Conservation (phyloP, 768 basidiomycete genomes). For the Pleurotus salmoneostramineus region DNA sequence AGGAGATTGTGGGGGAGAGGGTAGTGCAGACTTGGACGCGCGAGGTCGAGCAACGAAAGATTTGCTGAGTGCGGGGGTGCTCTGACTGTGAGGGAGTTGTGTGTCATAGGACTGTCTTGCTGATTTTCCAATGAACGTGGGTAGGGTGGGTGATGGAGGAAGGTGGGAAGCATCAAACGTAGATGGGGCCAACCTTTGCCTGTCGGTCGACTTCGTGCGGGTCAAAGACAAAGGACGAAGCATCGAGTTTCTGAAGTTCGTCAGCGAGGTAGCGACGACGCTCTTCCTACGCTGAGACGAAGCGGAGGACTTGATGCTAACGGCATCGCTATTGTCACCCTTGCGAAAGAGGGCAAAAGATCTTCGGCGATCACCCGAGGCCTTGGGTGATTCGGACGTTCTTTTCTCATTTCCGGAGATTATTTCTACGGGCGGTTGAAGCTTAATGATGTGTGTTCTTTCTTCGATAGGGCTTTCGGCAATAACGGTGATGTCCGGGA, state of each 20-base stretch:
- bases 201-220: conserved; percentile 16
- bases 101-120: not conserved
- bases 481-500: conserved; percentile 16
- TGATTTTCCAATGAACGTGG: conserved; percentile 11
- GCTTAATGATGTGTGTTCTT: not conserved
- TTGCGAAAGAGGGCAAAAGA: not conserved
- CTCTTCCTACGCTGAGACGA: conserved; percentile 1
- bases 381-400: not conserved
- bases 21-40: conserved; percentile 1
- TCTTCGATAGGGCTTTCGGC: conserved; percentile 13
- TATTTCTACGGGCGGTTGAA: not conserved
- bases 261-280: conserved; percentile 31
- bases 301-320: not conserved
- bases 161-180: conserved; percentile 28
- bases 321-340: conserved; percentile 1
- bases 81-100: not conserved
- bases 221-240: conserved; percentile 26
- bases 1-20: conserved; percentile 10
- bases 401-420: too few relatives aligned
- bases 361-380: not conserved
- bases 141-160: conserved; percentile 32
- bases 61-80: not conserved
- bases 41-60: not conserved
- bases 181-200: conserved; percentile 15
- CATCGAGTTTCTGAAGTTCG: conserved; percentile 43